Evolutionary conservation across 331 rosid species (phyloP).

Genomic region (Quercus lobata): DNA sequence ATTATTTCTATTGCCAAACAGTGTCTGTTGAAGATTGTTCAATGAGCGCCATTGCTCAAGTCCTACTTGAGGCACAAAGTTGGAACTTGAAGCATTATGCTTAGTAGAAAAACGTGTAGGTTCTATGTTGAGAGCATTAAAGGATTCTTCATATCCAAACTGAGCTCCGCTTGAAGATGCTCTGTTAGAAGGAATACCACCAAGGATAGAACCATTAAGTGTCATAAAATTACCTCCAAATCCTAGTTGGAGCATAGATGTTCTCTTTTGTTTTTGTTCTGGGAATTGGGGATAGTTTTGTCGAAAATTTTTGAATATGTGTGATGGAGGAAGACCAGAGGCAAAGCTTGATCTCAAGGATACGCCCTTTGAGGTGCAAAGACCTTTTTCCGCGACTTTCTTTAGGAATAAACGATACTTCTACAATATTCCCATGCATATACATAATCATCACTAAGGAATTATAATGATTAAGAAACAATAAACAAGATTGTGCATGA

Average conservation of each 20-base stretch:
- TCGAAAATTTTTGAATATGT: background rate
- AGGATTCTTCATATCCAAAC: background rate
- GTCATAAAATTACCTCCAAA: background rate
- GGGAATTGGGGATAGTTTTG: background rate
- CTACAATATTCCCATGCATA: conserved; percentile 26
- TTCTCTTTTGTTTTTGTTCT: background rate
- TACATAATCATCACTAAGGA: background rate
- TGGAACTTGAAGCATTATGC: background rate
- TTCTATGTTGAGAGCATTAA: background rate
- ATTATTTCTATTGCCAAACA: background rate
- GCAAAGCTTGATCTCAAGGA: conserved; percentile 51
- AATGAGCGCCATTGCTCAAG: background rate
- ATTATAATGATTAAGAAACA: background rate
- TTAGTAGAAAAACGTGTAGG: background rate
- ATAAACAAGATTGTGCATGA: background rate
- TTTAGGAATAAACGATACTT: conserved; percentile 60
- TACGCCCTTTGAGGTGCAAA: conserved; percentile 13
- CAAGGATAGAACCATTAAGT: background rate
- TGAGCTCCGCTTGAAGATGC: background rate
- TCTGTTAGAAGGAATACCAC: background rate
- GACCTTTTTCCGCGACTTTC: conserved; percentile 41
- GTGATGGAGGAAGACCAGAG: conserved; percentile 14
- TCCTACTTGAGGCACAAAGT: background rate
- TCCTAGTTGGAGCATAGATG: background rate
- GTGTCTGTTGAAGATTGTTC: background rate